phyloP scores from a whole-genome alignment of 306 rosid species.

The Cercis canadensis region DNA sequence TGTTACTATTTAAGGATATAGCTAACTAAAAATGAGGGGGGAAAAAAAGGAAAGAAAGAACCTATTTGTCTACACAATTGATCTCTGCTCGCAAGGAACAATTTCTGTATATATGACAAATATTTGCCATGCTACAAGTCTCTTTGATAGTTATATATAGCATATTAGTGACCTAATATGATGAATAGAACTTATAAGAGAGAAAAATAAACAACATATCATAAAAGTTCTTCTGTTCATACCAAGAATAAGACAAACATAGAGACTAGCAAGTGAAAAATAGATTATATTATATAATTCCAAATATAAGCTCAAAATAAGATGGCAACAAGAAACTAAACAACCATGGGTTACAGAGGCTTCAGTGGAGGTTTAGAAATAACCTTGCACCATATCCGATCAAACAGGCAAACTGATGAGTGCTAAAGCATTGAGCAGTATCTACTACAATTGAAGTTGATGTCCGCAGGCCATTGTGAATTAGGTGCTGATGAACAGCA shows the following conservation, averaged over 20 bases:
- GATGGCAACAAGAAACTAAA: slow-evolving; percentile 18
- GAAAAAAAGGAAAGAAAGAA: too few relatives aligned
- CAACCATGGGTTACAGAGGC: slow-evolving; percentile 16
- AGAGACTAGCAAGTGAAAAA: slow-evolving; percentile 22
- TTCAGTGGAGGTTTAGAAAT: slow-evolving; percentile 34
- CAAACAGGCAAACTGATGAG: slow-evolving; percentile 98
- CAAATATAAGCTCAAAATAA: slow-evolving; percentile 21
- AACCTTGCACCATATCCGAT: slow-evolving; percentile 99
- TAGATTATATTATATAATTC: slow-evolving; percentile 7
- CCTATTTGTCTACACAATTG: not conserved
- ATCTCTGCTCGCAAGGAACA: not conserved
- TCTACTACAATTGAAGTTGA: slow-evolving; percentile 92
- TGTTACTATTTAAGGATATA: not conserved
- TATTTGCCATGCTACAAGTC: not conserved
- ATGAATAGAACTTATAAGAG: slow-evolving; percentile 25
- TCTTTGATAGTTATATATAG: not conserved
- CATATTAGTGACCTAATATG: not conserved
- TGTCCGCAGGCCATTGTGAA: slow-evolving; percentile 89
- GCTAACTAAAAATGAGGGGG: not conserved
- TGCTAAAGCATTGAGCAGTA: slow-evolving; percentile 98
- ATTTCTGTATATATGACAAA: not conserved
- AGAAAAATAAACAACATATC: slow-evolving; percentile 25
- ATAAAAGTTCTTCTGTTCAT: slow-evolving; percentile 21
- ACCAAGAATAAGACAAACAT: slow-evolving; percentile 18
- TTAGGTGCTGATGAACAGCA: slow-evolving; percentile 98